Evolutionary conservation across 306 rosid species (phyloP).

Genomic region (Quercus parvula): DNA sequence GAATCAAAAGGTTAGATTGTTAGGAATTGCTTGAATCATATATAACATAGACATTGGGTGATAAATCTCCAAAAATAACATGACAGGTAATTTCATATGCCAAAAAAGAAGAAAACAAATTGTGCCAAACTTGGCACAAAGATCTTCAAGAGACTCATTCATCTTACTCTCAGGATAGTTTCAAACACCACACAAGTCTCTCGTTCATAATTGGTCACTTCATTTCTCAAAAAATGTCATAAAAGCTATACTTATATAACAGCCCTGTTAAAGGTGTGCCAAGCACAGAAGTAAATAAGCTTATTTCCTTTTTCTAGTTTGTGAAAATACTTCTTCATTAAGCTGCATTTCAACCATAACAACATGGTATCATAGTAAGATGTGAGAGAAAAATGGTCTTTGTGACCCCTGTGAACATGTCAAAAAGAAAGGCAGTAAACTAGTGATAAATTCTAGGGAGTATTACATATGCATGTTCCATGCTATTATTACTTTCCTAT

Average conservation of each 20-base stretch:
- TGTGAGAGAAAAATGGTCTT: not conserved
- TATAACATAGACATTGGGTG: not conserved
- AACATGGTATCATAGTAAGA: not conserved
- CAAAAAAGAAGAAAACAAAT: not conserved
- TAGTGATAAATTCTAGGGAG: not conserved
- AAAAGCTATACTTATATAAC: not conserved
- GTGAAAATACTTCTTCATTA: not conserved
- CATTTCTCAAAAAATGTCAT: not conserved
- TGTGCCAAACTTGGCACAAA: not conserved
- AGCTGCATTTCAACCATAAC: not conserved
- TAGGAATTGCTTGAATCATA: constrained; percentile 6
- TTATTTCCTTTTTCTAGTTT: not conserved
- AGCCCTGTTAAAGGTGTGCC: not conserved
- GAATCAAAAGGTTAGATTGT: constrained; percentile 7
- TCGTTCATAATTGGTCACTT: not conserved
- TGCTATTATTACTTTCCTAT: not conserved
- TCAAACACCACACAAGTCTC: not conserved
- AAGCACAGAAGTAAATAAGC: not conserved
- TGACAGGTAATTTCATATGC: not conserved
- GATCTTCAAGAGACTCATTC: not conserved
- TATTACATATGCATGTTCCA: not conserved
- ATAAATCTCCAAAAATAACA: not conserved
- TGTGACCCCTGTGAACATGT: not conserved
- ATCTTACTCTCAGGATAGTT: not conserved
- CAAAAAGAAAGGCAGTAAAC: not conserved